Evolutionary conservation across 441 rosid species (phyloP).

Genomic region (Gossypium lobatum): DNA sequence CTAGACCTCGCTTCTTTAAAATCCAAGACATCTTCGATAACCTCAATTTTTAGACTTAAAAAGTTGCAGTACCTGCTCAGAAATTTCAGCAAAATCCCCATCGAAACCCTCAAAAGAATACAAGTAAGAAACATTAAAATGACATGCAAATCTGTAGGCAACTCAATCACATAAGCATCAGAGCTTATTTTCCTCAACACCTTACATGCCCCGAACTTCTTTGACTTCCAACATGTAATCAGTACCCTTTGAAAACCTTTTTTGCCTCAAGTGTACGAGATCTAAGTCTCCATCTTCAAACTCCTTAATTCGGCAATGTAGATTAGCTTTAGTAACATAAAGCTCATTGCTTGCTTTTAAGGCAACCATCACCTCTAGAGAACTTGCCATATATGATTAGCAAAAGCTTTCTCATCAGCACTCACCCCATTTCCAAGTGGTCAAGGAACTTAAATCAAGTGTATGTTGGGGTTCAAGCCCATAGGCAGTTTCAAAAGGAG

Average conservation of each 20-base stretch:
- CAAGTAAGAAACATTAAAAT: neutral
- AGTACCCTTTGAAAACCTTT: neutral
- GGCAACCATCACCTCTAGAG: neutral
- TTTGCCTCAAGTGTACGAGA: neutral
- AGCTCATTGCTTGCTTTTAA: neutral
- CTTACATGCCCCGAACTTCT: neutral
- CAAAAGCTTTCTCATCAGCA: neutral
- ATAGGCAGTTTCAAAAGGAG: neutral
- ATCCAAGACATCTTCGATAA: too few species aligned
- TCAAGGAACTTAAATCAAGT: neutral
- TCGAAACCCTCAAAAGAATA: neutral
- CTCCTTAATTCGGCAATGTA: neutral
- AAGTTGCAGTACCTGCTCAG: too few species aligned
- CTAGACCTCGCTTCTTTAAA: too few species aligned
- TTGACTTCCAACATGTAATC: neutral
- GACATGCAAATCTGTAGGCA: neutral
- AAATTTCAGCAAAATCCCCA: neutral
- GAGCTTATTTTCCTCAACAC: neutral
- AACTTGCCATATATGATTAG: neutral
- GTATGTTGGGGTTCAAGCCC: neutral
- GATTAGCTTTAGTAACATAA: neutral
- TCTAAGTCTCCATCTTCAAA: neutral
- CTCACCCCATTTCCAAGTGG: neutral
- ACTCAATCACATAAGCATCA: neutral
- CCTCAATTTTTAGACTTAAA: too few species aligned